Conservation (phyloP, 768 basidiomycete genomes). For the Podaxis mareebaensis region DNA sequence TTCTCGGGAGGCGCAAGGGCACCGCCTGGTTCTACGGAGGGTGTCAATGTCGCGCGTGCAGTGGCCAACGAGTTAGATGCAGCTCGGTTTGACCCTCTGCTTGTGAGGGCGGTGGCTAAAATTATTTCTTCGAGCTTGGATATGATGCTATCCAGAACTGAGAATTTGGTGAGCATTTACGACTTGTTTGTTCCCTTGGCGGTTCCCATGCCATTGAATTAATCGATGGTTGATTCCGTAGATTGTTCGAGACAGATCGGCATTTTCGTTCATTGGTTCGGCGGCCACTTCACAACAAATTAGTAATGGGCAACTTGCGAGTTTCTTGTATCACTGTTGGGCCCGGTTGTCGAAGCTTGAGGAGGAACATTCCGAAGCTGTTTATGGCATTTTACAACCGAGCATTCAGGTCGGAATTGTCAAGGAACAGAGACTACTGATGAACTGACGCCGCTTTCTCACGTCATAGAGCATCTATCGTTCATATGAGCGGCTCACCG, state of each 20-base stretch:
- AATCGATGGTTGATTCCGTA: constrained; percentile 29
- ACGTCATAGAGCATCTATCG: constrained; percentile 46
- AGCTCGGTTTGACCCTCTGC: constrained; percentile 88
- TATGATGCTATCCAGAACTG: constrained; percentile 60
- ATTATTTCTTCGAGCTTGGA: constrained; percentile 71
- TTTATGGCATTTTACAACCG: constrained; percentile 55
- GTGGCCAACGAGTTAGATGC: constrained; percentile 92
- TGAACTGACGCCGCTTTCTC: not conserved
- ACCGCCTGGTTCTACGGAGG: constrained; percentile 77
- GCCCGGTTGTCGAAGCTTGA: constrained; percentile 62
- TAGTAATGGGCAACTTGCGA: constrained; percentile 76
- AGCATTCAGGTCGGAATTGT: constrained; percentile 53
- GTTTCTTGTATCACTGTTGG: constrained; percentile 80
- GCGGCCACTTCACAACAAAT: constrained; percentile 77
- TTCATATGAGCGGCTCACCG: constrained; percentile 56
- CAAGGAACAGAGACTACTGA: not conserved
- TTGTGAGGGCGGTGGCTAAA: constrained; percentile 79
- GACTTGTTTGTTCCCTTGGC: not conserved
- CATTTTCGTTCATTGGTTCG: constrained; percentile 73
- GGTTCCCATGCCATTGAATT: not conserved
- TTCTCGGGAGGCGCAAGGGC: constrained; percentile 70
- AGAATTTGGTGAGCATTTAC: constrained; percentile 61
- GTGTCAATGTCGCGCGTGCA: constrained; percentile 70
- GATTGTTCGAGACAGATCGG: constrained; percentile 77
- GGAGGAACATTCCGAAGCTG: constrained; percentile 64